Base-by-base conservation (phyloP, 2,329 filamentous ascomycete species). In the Sporothrix humicola region DNA sequence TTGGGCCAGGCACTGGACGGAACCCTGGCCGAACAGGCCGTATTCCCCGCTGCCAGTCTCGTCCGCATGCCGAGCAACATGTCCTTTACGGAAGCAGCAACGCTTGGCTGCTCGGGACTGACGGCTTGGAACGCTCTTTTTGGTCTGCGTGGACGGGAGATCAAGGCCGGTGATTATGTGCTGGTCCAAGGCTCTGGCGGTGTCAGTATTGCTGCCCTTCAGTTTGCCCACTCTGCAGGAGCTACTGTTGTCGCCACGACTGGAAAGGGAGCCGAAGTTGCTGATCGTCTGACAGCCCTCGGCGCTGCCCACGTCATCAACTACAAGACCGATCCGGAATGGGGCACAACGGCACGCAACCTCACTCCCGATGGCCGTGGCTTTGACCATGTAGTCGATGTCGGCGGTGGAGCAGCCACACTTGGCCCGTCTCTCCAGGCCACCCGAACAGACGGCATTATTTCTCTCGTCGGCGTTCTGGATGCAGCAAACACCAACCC, bases 131-230 rank as follows among this genome's bases (percentile, higher is more conserved):
- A 91, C 78, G 87, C 88, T 2, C 83, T 92, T 13, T 91, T 88
- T 77, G 90, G 90, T 1, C 77, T 89, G 44, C 10, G 17, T 13
- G 20, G 37, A 1, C 81, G 81, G 76, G 82, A 83, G 31, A 76
- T 91, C 73, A 83, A 84, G 77, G 85, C 88, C 0, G 89, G 89
- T 3, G 81, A 87, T 75, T 84, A 80, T 77, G 89, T 93, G 2
- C 84, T 93, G 48, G 90, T 90, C 0, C 89, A 92, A 80, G 91
- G 91, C n/a, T 92, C 90, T 0, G 91, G 91, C 23, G 91, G 91
- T 73, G 91, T 93, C 8, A 88, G 86, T 75, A 85, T 92, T 74
- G 91, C 91, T 74, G 90, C 86, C 3, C 80, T 92, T n/a, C 90
- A 87, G 79, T 80, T 84, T 68, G 82, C 82, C 54, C 77, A 80